Evolutionary conservation across 345 rosid species (phyloP), one percentile per base, ranked within the genome.

Genomic region (Acer negundo): DNA sequence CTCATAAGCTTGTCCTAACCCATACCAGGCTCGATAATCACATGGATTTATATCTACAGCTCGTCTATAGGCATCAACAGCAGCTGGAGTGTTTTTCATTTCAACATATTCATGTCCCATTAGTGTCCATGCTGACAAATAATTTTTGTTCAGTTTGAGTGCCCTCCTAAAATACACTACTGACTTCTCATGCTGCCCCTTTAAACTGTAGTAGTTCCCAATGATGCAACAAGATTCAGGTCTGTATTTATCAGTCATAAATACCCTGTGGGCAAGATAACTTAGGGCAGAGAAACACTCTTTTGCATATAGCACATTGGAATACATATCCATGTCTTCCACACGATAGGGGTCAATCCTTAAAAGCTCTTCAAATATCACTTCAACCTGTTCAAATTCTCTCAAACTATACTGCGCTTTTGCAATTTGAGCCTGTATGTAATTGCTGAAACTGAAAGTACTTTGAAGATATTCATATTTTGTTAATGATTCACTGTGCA

Each of bases 21-120:
- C 98, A 82, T 95, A 93, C 98, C 98, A 95, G 53, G 98, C 98
- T 78, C 98, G 87, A 77, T 92, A 94, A 77, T 96, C 99, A 78
- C 90, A 74, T 12, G 98, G 90, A 82, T 89, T 88, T 79, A 96
- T 90, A 78, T 94, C 99, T 77, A 96, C 98, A 78, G 98, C 99
- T 69, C 95, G 79, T 84, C 97, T 86, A 71, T 96, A 96, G 47
- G 98, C 99, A 87, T 96, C 99, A 73, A 96, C 80, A 8, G 99
- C 99, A 62, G 99, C 97, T 65, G 99, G 91, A 2, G 93, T 92
- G 85, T 92, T 96, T 80, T 96, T 94, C 99, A 96, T 96, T 82
- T 96, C 98, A 4, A 92, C 95, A 77, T 90, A 96, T 73, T 94
- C 99, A 44, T 96, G 99, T 26, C 99, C 99, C 97, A 96, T 92